A percentile compares a stretch with the other conserved stretches of the same genome.
Evolutionary conservation across 225 moss, liverwort and hornwort genomes (phyloP).

Genomic region (Antitrichia curtipendula): DNA sequence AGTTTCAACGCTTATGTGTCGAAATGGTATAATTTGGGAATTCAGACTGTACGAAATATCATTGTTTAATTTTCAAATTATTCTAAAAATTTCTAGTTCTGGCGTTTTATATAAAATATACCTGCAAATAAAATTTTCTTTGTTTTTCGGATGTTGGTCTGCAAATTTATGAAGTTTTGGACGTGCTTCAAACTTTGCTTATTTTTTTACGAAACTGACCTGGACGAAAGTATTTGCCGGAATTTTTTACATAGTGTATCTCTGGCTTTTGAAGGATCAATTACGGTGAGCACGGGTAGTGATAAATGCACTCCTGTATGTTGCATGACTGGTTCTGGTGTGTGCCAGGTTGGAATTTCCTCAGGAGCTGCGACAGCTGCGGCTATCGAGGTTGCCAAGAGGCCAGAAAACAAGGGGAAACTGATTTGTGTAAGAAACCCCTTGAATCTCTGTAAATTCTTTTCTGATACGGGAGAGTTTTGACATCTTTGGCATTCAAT

Average conservation of each 20-base stretch:
- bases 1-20: background rate
- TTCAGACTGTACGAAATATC: background rate
- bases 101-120: background rate
- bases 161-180: background rate
- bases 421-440: conserved; percentile 47
- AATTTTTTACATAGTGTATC: background rate
- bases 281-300: background rate
- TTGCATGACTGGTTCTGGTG: background rate
- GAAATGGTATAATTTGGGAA: background rate
- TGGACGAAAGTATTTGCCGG: background rate
- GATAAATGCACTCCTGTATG: background rate
- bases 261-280: background rate
- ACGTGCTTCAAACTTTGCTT: background rate
- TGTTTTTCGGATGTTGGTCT: background rate
- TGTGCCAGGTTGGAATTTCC: conserved; percentile 76
- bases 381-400: conserved; percentile 77
- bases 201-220: background rate
- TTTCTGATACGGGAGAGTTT: background rate
- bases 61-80: background rate
- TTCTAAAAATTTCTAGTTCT: background rate
- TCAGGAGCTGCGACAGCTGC: conserved; percentile 83
- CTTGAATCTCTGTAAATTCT: background rate
- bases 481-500: background rate
- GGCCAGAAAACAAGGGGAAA: conserved; percentile 87
- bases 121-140: background rate